Conservation (phyloP, 441 rosid genomes). For the Rhodomyrtus psidioides region DNA sequence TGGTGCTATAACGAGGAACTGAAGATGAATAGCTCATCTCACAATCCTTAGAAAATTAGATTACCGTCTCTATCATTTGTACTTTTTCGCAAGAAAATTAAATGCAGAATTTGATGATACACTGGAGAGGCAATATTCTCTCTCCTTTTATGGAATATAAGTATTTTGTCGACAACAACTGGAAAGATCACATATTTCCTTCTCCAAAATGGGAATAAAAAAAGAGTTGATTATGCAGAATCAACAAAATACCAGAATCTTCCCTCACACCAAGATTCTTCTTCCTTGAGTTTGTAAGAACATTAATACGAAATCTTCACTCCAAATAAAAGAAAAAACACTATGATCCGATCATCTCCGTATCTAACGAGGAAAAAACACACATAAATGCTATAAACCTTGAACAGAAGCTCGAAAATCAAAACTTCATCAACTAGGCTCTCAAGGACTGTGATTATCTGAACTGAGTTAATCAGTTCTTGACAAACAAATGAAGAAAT, state of each 20-base stretch:
- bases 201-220: too few relatives aligned
- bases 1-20: background rate
- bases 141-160: too few relatives aligned
- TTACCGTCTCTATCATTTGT: background rate
- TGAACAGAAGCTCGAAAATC: background rate
- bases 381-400: background rate
- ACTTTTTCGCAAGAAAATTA: background rate
- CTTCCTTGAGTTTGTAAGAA: too few relatives aligned
- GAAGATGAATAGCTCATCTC: background rate
- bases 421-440: slow-evolving; percentile 7
- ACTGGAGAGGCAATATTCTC: background rate
- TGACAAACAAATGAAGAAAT: background rate
- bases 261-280: too few relatives aligned
- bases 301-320: too few relatives aligned
- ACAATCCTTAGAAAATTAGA: background rate
- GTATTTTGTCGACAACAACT: too few relatives aligned
- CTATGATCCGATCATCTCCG: background rate
- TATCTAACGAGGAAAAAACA: too few relatives aligned
- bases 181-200: too few relatives aligned
- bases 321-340: too few relatives aligned
- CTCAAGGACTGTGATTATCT: slow-evolving; percentile 1
- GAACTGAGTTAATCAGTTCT: slow-evolving; percentile 8
- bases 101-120: background rate
- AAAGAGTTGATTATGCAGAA: too few relatives aligned
- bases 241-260: too few relatives aligned